phyloP scores from a whole-genome alignment of 495 filamentous ascomycete genomes.

The Choiromyces venosus region DNA sequence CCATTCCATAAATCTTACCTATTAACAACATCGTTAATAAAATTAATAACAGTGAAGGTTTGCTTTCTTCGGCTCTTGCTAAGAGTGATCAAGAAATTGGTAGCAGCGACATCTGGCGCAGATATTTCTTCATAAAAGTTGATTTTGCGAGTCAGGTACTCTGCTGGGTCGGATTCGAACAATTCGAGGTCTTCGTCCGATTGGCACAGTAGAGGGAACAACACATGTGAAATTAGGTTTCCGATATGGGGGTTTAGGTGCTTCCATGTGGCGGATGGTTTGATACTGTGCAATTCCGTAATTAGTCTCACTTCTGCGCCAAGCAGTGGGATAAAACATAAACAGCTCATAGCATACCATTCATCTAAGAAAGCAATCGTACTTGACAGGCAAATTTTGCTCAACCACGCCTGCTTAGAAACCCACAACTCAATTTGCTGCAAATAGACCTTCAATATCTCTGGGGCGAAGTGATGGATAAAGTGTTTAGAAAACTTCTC shows the following conservation, averaged over 20 bases:
- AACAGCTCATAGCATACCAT: conserved; percentile 47
- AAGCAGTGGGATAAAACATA: background rate
- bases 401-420: conserved; percentile 86
- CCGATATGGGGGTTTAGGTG: conserved; percentile 89
- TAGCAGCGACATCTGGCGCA: conserved; percentile 90
- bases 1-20: conserved; percentile 48
- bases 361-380: conserved; percentile 92
- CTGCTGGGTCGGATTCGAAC: conserved; percentile 87
- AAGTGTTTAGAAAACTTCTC: conserved; percentile 80
- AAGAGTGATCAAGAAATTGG: conserved; percentile 89
- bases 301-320: background rate
- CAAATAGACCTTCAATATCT: conserved; percentile 89
- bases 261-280: conserved; percentile 93
- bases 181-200: conserved; percentile 88
- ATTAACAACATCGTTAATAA: conserved; percentile 89
- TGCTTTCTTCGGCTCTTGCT: conserved; percentile 94
- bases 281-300: conserved; percentile 50
- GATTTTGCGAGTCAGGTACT: conserved; percentile 92
- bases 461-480: conserved; percentile 82
- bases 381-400: conserved; percentile 84
- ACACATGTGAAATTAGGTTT: conserved; percentile 81
- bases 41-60: conserved; percentile 85
- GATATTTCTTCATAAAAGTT: conserved; percentile 98
- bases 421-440: conserved; percentile 95
- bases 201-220: conserved; percentile 93